Conservation (phyloP, 2,329 filamentous ascomycete genomes). For the Orbilia oligospora region DNA sequence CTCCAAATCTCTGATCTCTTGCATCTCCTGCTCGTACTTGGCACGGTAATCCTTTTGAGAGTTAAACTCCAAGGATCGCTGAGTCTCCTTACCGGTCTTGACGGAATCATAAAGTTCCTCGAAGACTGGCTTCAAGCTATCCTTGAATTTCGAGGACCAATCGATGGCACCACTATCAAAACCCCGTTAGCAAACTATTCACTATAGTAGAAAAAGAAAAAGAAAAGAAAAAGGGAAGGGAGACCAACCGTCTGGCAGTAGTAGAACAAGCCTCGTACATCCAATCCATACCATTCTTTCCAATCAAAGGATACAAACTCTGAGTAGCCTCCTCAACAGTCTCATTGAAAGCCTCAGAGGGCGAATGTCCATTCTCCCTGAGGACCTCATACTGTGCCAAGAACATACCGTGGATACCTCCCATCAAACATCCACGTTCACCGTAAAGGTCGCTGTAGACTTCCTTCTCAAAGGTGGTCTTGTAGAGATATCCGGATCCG, state of each 20-base stretch:
- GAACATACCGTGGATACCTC: constrained; percentile 99
- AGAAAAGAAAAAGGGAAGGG: background rate
- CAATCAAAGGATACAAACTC: constrained; percentile 97
- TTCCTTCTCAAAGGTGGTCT: constrained; percentile 99
- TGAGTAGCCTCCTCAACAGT: constrained; percentile 99
- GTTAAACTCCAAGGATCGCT: constrained; percentile 98
- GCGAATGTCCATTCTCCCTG: constrained; percentile 96
- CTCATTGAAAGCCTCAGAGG: constrained; percentile 99
- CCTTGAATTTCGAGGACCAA: constrained; percentile 98
- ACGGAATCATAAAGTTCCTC: constrained; percentile 96
- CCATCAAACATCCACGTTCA: constrained; percentile 99
- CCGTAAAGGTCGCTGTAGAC: constrained; percentile 99
- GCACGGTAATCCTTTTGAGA: constrained; percentile 94
- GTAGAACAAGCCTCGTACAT: constrained; percentile 99
- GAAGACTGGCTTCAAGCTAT: constrained; percentile 98
- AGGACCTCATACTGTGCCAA: constrained; percentile 99
- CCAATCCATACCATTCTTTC: constrained; percentile 98
- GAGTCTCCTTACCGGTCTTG: constrained; percentile 90
- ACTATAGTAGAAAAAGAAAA: no score
- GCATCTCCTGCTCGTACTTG: constrained; percentile 97
- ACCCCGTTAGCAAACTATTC: constrained; percentile 10
- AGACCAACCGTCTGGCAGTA: constrained; percentile 81
- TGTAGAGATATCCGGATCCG: constrained; percentile 96
- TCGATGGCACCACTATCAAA: constrained; percentile 86
- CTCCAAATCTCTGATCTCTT: constrained; percentile 97